phyloP scores from a whole-genome alignment of 192 early-diverging fungal species.

The Chytriomyces confervae region DNA sequence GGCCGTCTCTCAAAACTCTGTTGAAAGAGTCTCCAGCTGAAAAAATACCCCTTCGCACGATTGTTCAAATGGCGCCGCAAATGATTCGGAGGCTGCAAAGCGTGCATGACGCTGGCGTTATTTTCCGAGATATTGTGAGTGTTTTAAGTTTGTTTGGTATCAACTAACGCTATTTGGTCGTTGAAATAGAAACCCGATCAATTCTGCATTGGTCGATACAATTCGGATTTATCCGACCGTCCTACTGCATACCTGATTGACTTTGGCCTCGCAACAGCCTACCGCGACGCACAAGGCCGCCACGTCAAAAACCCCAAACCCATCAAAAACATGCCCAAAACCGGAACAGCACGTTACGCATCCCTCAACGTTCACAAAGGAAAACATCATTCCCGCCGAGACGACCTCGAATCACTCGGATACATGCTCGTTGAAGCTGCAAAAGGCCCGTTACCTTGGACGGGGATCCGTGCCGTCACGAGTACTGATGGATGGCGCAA shows the following conservation, averaged over 20 bases:
- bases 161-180: not conserved
- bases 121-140: slow-evolving; percentile 54
- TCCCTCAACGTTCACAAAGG: slow-evolving; percentile 53
- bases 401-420: slow-evolving; percentile 51
- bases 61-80: slow-evolving; percentile 42
- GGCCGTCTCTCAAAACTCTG: slow-evolving; percentile 44
- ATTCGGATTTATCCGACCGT: slow-evolving; percentile 30
- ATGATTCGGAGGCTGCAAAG: slow-evolving; percentile 37
- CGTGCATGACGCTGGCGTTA: slow-evolving; percentile 41
- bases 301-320: slow-evolving; percentile 43
- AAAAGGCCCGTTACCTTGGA: slow-evolving; percentile 51
- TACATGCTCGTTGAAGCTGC: slow-evolving; percentile 48
- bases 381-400: slow-evolving; percentile 45
- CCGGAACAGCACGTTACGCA: slow-evolving; percentile 58
- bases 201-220: slow-evolving; percentile 54
- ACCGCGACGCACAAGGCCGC: slow-evolving; percentile 32
- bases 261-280: slow-evolving; percentile 49
- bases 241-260: slow-evolving; percentile 52
- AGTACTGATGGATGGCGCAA: slow-evolving; percentile 51
- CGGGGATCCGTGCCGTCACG: slow-evolving; percentile 42
- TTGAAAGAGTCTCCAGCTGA: slow-evolving; percentile 18
- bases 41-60: slow-evolving; percentile 46
- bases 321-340: slow-evolving; percentile 37
- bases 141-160: too few relatives aligned
- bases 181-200: slow-evolving; percentile 56